Conservation (phyloP, 2,329 filamentous ascomycete species). For the Neonectria sp. region DNA sequence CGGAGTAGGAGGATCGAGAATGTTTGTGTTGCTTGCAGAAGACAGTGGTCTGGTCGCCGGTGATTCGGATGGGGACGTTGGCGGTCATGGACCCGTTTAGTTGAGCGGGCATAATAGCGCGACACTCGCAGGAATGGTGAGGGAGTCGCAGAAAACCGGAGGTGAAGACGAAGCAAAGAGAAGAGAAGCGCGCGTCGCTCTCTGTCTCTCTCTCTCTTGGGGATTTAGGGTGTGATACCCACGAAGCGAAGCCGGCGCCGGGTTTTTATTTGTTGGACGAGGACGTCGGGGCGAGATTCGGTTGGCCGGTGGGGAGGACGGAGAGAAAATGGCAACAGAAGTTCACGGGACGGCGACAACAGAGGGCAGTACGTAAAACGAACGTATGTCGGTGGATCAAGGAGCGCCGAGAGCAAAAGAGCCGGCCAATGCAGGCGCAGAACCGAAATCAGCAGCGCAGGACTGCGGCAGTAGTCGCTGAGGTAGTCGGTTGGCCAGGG, state of each 20-base stretch:
- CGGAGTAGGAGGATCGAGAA: slow-evolving; percentile 74
- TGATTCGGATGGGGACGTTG: slow-evolving; percentile 57
- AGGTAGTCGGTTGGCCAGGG: slow-evolving; percentile 24
- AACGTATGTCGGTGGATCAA: slow-evolving; percentile 52
- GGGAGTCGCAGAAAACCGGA: slow-evolving; percentile 37
- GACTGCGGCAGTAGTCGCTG: slow-evolving; percentile 39
- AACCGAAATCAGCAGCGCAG: slow-evolving; percentile 42
- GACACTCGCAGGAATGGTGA: slow-evolving; percentile 39
- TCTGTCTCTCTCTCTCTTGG: slow-evolving; percentile 27
- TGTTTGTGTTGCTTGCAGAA: slow-evolving; percentile 69
- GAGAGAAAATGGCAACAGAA: slow-evolving; percentile 36
- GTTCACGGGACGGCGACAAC: slow-evolving; percentile 37
- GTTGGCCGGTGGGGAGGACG: slow-evolving; percentile 41
- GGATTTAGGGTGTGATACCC: slow-evolving; percentile 33
- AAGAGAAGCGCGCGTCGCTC: slow-evolving; percentile 20
- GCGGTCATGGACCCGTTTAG: slow-evolving; percentile 56
- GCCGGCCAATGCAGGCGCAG: slow-evolving; percentile 50
- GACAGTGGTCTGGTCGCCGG: slow-evolving; percentile 53
- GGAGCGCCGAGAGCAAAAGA: slow-evolving; percentile 39
- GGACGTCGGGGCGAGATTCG: slow-evolving; percentile 45
- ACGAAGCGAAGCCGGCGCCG: slow-evolving; percentile 38
- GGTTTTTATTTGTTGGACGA: slow-evolving; percentile 43
- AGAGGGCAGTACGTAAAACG: slow-evolving; percentile 54
- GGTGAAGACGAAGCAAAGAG: slow-evolving; percentile 1
- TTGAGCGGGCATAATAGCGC: slow-evolving; percentile 58